Evolutionary conservation across 768 basidiomycete genomes (phyloP).

Genomic region (Lentinus brumalis): DNA sequence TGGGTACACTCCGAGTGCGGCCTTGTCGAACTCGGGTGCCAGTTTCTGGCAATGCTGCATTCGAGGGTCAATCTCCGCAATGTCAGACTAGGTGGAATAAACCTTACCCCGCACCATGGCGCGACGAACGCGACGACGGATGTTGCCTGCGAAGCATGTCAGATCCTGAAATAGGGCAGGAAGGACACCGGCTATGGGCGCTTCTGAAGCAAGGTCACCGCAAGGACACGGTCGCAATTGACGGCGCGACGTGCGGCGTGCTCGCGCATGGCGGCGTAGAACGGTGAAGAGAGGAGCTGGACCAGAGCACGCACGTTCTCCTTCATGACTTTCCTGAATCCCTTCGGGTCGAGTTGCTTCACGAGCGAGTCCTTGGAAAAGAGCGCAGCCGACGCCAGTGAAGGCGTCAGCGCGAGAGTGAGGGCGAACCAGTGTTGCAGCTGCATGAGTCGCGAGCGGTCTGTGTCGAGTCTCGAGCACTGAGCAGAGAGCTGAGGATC

Average conservation of each 20-base stretch:
- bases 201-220: neutral
- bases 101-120: slow-evolving; percentile 88
- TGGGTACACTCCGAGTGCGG: slow-evolving; percentile 76
- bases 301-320: slow-evolving; percentile 58
- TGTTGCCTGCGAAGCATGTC: slow-evolving; percentile 9
- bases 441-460: slow-evolving; percentile 11
- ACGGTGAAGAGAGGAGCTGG: neutral
- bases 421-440: slow-evolving; percentile 27
- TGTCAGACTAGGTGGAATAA: neutral
- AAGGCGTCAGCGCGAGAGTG: slow-evolving; percentile 42
- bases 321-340: slow-evolving; percentile 73
- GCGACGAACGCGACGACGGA: slow-evolving; percentile 86
- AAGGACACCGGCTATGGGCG: neutral
- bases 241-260: neutral
- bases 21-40: slow-evolving; percentile 84
- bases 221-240: neutral
- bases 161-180: neutral
- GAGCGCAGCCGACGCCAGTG: slow-evolving; percentile 53
- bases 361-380: slow-evolving; percentile 49
- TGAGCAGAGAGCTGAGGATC: neutral
- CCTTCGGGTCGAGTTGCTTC: slow-evolving; percentile 71
- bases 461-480: slow-evolving; percentile 1
- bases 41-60: slow-evolving; percentile 80
- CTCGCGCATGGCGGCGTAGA: neutral
- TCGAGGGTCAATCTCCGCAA: neutral